Base-by-base conservation (phyloP, 169 alveolate species). In the Eimeria sp. region DNA sequence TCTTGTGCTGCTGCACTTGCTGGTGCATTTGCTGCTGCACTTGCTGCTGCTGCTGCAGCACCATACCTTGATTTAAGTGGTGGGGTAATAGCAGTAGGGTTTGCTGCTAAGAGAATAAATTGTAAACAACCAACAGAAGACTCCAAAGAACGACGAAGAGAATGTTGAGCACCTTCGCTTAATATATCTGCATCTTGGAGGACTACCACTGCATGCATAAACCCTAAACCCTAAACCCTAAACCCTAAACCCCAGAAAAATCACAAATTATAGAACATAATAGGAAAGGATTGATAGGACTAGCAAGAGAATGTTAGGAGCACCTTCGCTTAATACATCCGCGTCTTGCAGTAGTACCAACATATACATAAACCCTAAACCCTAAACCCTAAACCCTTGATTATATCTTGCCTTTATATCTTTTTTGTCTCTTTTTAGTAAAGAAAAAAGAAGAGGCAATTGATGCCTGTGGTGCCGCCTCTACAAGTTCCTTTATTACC, bases 221-320 rank as follows among this genome's bases (percentile, higher is more conserved):
- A 65, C 76, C 76, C 76, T 65, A 65, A 65, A 78, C 89, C 65
- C 89, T 45, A 78, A 78, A 78, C 89, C 89, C 89, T 78, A 78
- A 18, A 30, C n/a, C 89, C 65, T 34, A 49, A 78, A 65, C 76
- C 76, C 76, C 4, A 65, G 22, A 11, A 20, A 34, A 34, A 34
- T 34, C 76, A 16, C 4, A 65, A 65, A 65, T n/a, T n/a, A 16
- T 65, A 65, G 22, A 65, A 16, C 76, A 16, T 65, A 65, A 65
- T 16, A 16, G 34, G 45, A 14, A 1, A 54, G 22, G 18, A 54
- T 0, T 1, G 16, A 65, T 67, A n/a, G 89, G 5, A 13, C 95
- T 70, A 10, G 88, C 51, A 76, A 89, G 54, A 18, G 95, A 87
- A 27, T 89, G 95, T 87, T 89, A 88, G n/a, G n/a, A 6, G 95